A percentile compares a stretch with the other conserved stretches of the same genome.
Evolutionary conservation across 805 yeast genomes (phyloP).

Genomic region (Blastobotrys muscicola): DNA sequence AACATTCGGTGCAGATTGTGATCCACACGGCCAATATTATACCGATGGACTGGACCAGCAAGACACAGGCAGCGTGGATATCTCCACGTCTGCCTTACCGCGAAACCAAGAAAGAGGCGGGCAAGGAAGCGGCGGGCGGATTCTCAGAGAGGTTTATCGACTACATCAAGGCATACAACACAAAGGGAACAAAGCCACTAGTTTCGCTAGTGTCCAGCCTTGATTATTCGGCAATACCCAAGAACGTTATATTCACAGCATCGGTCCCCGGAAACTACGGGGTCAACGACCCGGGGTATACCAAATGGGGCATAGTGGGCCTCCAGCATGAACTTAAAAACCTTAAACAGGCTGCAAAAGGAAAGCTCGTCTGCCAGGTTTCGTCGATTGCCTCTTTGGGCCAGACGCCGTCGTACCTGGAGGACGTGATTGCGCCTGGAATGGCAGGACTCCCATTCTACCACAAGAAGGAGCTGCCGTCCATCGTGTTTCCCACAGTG

Average conservation of each 20-base stretch:
- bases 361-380: conserved; percentile 16
- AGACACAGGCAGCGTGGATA: conserved; percentile 27
- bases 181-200: no score
- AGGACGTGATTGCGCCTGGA: conserved; percentile 9
- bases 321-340: conserved; percentile 10
- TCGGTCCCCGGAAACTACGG: conserved; percentile 26
- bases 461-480: conserved; percentile 13
- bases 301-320: conserved; percentile 17
- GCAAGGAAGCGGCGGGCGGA: background rate
- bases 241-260: conserved; percentile 19
- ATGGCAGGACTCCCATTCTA: conserved; percentile 18
- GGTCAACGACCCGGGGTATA: conserved; percentile 5
- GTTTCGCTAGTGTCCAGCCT: background rate
- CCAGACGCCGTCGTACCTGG: conserved; percentile 13
- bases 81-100: conserved; percentile 16
- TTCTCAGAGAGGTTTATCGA: background rate
- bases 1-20: conserved; percentile 17
- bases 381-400: conserved; percentile 25
- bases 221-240: no score
- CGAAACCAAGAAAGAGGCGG: background rate
- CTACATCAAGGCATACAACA: no score
- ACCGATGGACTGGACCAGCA: conserved; percentile 24
- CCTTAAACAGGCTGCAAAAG: background rate
- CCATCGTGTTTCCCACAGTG: conserved; percentile 38
- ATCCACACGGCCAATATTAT: conserved; percentile 28